Conservation (phyloP, 2,329 filamentous ascomycete species). For the Didymella segeticola region DNA sequence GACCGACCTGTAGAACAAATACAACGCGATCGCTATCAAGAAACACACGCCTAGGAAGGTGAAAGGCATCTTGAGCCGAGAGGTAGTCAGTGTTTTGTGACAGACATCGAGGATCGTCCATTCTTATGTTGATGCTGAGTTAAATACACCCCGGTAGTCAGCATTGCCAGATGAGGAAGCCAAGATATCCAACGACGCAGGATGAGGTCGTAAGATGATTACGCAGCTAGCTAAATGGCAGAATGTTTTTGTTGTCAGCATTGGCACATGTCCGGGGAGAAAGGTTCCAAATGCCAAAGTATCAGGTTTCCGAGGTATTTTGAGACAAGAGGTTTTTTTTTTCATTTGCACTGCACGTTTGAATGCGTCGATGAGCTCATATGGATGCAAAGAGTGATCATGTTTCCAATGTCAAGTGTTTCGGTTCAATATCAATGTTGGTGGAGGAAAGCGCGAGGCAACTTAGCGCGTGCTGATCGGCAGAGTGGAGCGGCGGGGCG, state of each 20-base stretch:
- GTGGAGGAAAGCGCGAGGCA: not conserved
- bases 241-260: not conserved
- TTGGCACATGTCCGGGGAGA: not conserved
- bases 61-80: not conserved
- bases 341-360: no score
- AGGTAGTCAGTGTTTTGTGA: not conserved
- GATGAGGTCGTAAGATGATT: not conserved
- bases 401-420: no score
- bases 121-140: not conserved
- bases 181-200: not conserved
- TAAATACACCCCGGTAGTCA: not conserved
- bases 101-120: not conserved
- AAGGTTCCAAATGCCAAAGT: not conserved
- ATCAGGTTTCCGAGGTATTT: constrained; percentile 4
- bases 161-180: not conserved
- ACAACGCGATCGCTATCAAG: not conserved
- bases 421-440: not conserved
- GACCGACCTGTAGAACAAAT: not conserved
- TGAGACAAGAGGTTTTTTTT: not conserved
- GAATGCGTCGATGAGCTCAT: no score
- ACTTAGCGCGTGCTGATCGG: not conserved
- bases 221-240: not conserved
- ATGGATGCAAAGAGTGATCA: no score
- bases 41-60: not conserved
- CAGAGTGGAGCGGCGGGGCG: not conserved